phyloP scores from a whole-genome alignment of 805 yeast genomes.

The Ogataea nonfermentans region DNA sequence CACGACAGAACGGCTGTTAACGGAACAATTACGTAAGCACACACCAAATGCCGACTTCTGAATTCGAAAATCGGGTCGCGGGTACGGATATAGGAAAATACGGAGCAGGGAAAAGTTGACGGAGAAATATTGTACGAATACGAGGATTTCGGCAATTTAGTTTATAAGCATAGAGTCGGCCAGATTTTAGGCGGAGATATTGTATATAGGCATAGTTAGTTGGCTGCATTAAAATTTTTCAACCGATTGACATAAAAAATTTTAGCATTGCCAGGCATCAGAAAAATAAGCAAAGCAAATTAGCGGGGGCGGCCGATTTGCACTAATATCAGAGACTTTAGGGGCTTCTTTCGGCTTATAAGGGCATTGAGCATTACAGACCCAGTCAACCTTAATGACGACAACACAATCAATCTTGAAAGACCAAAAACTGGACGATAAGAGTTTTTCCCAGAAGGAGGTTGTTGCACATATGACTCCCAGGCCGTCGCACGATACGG shows the following conservation, averaged over 20 bases:
- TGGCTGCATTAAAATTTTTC: slow-evolving; percentile 10
- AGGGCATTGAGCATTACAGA: neutral
- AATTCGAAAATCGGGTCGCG: too few species aligned
- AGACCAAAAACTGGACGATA: slow-evolving; percentile 11
- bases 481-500: slow-evolving; percentile 23
- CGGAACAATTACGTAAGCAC: neutral
- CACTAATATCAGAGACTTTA: too few species aligned
- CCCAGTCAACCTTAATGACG: neutral
- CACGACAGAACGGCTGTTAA: neutral
- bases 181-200: slow-evolving; percentile 1
- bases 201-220: neutral
- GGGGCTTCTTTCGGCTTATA: neutral
- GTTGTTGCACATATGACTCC: slow-evolving; percentile 3
- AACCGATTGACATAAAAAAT: slow-evolving; percentile 6
- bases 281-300: slow-evolving; percentile 9
- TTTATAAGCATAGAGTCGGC: neutral
- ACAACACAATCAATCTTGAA: slow-evolving; percentile 7
- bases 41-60: too few species aligned
- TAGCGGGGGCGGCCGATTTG: slow-evolving; percentile 1
- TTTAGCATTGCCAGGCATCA: slow-evolving; percentile 2
- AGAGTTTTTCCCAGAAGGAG: slow-evolving; percentile 2
- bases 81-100: neutral
- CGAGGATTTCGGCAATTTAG: neutral
- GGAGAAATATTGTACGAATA: neutral
- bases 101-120: neutral